phyloP scores from a whole-genome alignment of 2,329 filamentous ascomycete genomes.

The Ceratocystis albifundus region DNA sequence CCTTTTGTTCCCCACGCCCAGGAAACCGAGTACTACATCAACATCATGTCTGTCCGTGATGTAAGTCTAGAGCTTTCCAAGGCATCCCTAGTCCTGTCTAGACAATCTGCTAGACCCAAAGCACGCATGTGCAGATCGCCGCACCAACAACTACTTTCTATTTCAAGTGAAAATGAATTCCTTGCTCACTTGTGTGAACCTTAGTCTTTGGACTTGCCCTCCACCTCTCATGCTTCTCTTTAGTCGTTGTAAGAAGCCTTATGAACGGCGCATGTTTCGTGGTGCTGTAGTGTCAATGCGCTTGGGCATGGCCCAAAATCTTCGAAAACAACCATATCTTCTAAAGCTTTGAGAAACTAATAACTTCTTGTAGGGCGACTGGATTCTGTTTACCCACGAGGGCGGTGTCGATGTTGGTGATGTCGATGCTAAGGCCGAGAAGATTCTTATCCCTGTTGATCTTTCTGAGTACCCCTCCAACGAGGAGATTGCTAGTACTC shows the following conservation, averaged over 20 bases:
- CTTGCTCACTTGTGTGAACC: not conserved
- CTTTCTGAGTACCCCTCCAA: slow-evolving; percentile 91
- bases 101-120: not conserved
- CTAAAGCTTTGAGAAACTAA: slow-evolving; percentile 27
- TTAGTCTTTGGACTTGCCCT: not conserved
- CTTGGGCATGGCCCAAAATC: not conserved
- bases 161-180: not conserved
- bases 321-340: not conserved
- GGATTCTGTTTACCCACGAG: slow-evolving; percentile 99
- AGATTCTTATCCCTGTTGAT: slow-evolving; percentile 94
- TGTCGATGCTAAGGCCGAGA: slow-evolving; percentile 97
- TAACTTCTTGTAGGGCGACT: slow-evolving; percentile 64
- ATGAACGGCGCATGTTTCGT: not conserved
- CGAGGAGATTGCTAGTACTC: slow-evolving; percentile 71
- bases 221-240: not conserved
- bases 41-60: slow-evolving; percentile 99
- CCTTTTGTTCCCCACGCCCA: slow-evolving; percentile 93
- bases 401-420: slow-evolving; percentile 99
- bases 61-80: slow-evolving; percentile 48
- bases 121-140: too few species aligned
- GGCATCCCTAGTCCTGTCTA: not conserved
- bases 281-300: not conserved
- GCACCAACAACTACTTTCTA: not conserved
- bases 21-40: slow-evolving; percentile 98
- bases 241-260: not conserved